Percentiles rank a stretch among this genome's conserved stretches.
Evolutionary conservation across 2,329 filamentous ascomycete species (phyloP).

Genomic region (Hypoxylon sp.): DNA sequence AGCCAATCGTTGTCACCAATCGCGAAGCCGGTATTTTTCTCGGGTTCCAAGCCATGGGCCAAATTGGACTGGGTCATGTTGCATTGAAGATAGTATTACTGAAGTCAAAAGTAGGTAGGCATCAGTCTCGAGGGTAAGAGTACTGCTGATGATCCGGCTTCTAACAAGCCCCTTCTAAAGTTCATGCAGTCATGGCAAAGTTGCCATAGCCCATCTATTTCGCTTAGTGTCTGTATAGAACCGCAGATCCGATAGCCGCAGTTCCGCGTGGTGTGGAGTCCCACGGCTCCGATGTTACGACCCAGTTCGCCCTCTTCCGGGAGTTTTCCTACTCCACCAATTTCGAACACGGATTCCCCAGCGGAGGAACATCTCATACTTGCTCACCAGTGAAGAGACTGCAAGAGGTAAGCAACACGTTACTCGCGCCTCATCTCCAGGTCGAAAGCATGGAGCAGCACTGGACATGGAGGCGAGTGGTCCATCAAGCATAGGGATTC

Average conservation of each 20-base stretch:
- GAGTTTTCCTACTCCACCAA: neutral
- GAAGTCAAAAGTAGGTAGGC: neutral
- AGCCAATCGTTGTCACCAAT: neutral
- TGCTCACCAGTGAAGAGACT: neutral
- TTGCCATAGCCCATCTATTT: neutral
- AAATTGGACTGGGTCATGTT: neutral
- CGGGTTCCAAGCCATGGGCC: neutral
- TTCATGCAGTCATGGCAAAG: neutral
- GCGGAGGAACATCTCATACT: neutral
- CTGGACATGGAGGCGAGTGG: neutral
- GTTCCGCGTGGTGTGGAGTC: neutral
- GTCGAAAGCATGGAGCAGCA: neutral
- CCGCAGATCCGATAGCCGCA: neutral
- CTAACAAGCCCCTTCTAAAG: neutral
- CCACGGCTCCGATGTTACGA: neutral
- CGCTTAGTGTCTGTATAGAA: neutral
- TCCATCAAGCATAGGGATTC: neutral
- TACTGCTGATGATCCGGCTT: neutral
- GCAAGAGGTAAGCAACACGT: neutral
- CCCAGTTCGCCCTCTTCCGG: neutral
- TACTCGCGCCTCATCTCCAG: neutral
- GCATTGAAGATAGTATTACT: neutral
- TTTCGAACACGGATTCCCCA: neutral
- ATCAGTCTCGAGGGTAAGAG: neutral
- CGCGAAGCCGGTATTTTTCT: neutral